A percentile compares a stretch with the other conserved stretches of the same genome.
Evolutionary conservation across 306 rosid species (phyloP).

Genomic region (Begonia loranthoides): DNA sequence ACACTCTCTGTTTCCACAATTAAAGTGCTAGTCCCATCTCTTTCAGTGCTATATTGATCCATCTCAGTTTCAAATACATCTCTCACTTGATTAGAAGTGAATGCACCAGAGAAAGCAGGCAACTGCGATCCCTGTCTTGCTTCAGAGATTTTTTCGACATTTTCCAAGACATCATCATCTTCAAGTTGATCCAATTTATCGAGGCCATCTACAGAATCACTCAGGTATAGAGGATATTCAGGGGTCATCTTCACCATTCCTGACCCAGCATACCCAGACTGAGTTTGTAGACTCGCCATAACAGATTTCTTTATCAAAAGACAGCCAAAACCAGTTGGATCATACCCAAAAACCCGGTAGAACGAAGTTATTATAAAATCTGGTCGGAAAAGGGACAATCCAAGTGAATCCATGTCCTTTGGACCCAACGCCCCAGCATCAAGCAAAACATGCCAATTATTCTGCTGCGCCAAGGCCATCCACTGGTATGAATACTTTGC

Average conservation of each 20-base stretch:
- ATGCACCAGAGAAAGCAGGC: slow-evolving; percentile 95
- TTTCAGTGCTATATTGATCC: slow-evolving; percentile 81
- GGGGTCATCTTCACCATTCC: slow-evolving; percentile 99
- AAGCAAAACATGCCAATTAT: slow-evolving; percentile 94
- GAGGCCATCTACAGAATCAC: slow-evolving; percentile 78
- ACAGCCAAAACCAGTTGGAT: slow-evolving; percentile 96
- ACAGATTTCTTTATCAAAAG: slow-evolving; percentile 89
- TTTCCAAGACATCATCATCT: slow-evolving; percentile 34
- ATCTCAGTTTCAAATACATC: slow-evolving; percentile 88
- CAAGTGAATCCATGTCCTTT: slow-evolving; percentile 98
- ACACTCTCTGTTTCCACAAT: slow-evolving; percentile 85
- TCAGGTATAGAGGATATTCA: slow-evolving; percentile 67
- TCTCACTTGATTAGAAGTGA: slow-evolving; percentile 76
- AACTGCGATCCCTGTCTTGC: slow-evolving; percentile 53
- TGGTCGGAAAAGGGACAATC: slow-evolving; percentile 85
- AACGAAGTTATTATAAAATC: slow-evolving; percentile 89
- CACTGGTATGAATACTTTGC: slow-evolving; percentile 61
- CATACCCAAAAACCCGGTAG: slow-evolving; percentile 90
- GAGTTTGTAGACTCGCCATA: slow-evolving; percentile 81
- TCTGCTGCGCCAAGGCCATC: slow-evolving; percentile 98
- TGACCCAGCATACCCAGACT: slow-evolving; percentile 79
- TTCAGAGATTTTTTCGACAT: slow-evolving; percentile 45
- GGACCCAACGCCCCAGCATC: slow-evolving; percentile 98
- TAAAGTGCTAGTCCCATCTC: slow-evolving; percentile 90
- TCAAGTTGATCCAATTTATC: slow-evolving; percentile 52